phyloP scores from a whole-genome alignment of 2,329 filamentous ascomycete genomes.

The Didymella pomorum region DNA sequence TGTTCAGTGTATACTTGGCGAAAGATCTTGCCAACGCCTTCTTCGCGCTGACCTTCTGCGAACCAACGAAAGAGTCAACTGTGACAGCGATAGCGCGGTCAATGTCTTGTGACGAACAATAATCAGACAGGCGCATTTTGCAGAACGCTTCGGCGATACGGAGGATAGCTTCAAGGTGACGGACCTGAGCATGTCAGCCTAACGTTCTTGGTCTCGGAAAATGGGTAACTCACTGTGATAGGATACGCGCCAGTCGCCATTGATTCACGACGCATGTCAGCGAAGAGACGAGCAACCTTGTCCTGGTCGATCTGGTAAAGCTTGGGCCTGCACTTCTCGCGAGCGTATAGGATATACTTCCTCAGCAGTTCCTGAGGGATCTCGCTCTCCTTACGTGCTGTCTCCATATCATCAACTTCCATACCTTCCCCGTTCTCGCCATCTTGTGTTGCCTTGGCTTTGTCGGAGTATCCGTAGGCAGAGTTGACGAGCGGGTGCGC shows the following conservation, averaged over 20 bases:
- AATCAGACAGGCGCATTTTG: slow-evolving; percentile 97
- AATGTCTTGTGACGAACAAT: slow-evolving; percentile 88
- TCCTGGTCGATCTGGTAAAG: slow-evolving; percentile 98
- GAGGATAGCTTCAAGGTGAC: slow-evolving; percentile 97
- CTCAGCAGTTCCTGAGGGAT: slow-evolving; percentile 90
- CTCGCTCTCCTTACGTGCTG: slow-evolving; percentile 68
- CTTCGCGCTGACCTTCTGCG: slow-evolving; percentile 97
- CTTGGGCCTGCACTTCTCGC: slow-evolving; percentile 88
- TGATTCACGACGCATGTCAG: slow-evolving; percentile 93
- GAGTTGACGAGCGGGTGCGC: slow-evolving; percentile 72
- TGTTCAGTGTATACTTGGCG: slow-evolving; percentile 78
- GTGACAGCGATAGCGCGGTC: slow-evolving; percentile 97
- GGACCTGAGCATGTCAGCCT: slow-evolving; percentile 68
- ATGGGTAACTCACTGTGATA: slow-evolving; percentile 77
- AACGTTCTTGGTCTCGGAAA: not conserved
- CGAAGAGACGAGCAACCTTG: slow-evolving; percentile 91
- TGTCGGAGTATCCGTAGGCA: slow-evolving; percentile 42
- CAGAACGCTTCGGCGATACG: slow-evolving; percentile 93
- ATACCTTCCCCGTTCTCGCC: slow-evolving; percentile 58
- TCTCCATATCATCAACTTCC: slow-evolving; percentile 60
- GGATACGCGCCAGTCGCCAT: slow-evolving; percentile 95
- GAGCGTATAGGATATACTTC: slow-evolving; percentile 96
- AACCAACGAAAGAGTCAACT: slow-evolving; percentile 93
- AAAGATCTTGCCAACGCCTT: slow-evolving; percentile 93
- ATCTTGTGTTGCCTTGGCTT: slow-evolving; percentile 31